Conservation (phyloP, 768 basidiomycete genomes). For the Podaxis sp. region DNA sequence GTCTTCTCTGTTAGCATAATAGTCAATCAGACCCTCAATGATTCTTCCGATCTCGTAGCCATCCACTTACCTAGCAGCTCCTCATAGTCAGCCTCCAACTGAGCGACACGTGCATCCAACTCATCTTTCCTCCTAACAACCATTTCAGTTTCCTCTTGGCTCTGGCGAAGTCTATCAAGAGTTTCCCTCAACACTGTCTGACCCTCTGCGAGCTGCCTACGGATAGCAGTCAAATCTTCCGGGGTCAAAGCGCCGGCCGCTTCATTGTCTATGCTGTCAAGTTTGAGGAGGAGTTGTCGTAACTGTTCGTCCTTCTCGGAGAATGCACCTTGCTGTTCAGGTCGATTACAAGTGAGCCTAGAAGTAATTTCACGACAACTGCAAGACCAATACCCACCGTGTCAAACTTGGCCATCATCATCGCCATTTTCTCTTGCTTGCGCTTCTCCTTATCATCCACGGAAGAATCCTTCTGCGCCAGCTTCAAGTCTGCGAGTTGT, state of each 20-base stretch:
- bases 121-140: slow-evolving; percentile 81
- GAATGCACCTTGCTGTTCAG: slow-evolving; percentile 78
- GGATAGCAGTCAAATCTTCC: slow-evolving; percentile 79
- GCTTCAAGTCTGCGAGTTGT: slow-evolving; percentile 75
- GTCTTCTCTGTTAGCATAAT: slow-evolving; percentile 71
- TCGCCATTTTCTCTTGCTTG: slow-evolving; percentile 98
- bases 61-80: slow-evolving; percentile 80
- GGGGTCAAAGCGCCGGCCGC: slow-evolving; percentile 60
- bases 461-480: slow-evolving; percentile 78
- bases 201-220: slow-evolving; percentile 86
- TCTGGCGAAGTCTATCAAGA: slow-evolving; percentile 83
- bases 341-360: neutral
- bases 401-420: slow-evolving; percentile 99
- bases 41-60: neutral
- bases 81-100: slow-evolving; percentile 93
- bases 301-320: slow-evolving; percentile 96
- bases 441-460: slow-evolving; percentile 98
- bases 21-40: neutral
- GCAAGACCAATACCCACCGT: slow-evolving; percentile 52
- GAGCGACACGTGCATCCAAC: slow-evolving; percentile 75
- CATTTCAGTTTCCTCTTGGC: slow-evolving; percentile 92
- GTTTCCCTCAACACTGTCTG: slow-evolving; percentile 86
- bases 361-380: slow-evolving; percentile 6
- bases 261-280: slow-evolving; percentile 71
- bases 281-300: slow-evolving; percentile 77